Percentiles rank a stretch among this genome's conserved stretches.
phyloP scores from a whole-genome alignment of 202 grass and related monocot species.

The Setaria viridis region DNA sequence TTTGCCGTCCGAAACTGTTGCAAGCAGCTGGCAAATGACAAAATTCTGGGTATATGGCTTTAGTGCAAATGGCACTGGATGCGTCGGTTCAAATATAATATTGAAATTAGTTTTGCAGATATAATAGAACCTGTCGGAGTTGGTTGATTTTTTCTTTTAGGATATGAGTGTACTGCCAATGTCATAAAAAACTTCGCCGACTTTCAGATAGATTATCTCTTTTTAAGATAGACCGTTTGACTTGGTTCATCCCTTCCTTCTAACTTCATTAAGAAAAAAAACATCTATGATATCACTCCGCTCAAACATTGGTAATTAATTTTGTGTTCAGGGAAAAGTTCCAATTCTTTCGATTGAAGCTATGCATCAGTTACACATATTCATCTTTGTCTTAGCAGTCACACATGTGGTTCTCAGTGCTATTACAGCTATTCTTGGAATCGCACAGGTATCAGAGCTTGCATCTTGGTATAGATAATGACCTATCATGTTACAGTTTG shows the following conservation, averaged over 20 bases:
- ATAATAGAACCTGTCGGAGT: background rate
- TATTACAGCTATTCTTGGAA: constrained; percentile 70
- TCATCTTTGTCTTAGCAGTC: constrained; percentile 82
- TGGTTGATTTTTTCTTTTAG: background rate
- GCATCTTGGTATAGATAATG: background rate
- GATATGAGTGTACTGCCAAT: background rate
- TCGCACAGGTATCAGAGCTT: constrained; percentile 54
- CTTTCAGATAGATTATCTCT: background rate
- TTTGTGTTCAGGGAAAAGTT: constrained; percentile 65
- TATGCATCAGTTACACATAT: constrained; percentile 77
- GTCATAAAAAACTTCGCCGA: background rate
- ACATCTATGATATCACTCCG: background rate
- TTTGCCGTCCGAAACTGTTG: background rate
- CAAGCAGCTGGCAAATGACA: background rate
- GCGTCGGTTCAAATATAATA: too few species aligned
- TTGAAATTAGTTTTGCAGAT: too few species aligned
- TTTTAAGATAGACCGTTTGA: background rate
- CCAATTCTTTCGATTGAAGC: constrained; percentile 77
- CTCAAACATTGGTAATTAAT: background rate
- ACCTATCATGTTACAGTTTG: background rate
- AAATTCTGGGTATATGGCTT: too few species aligned
- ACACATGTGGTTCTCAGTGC: constrained; percentile 80
- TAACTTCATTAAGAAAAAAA: background rate
- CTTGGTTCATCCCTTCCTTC: background rate
- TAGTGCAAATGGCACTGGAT: too few species aligned